Conservation (phyloP, 345 rosid species). For the Bretschneidera sinensis region DNA sequence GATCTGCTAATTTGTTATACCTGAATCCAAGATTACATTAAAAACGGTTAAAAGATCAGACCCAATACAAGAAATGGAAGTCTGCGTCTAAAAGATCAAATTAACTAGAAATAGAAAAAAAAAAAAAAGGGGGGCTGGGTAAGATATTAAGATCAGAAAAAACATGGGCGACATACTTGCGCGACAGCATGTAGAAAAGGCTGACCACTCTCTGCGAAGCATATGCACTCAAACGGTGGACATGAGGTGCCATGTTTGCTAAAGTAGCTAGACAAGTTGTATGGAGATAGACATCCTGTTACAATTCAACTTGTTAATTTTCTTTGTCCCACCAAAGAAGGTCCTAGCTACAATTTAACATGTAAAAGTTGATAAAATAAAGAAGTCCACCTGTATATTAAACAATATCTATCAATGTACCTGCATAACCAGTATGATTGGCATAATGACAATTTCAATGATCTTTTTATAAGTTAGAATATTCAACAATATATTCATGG, state of each 20-base stretch:
- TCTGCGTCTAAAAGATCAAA: conserved; percentile 4
- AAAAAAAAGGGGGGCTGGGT: not conserved
- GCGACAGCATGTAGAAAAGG: conserved; percentile 94
- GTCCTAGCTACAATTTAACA: not conserved
- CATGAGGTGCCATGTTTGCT: conserved; percentile 99
- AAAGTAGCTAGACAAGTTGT: conserved; percentile 94
- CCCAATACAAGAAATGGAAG: conserved; percentile 1
- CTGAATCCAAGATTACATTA: conserved; percentile 35
- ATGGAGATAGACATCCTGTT: conserved; percentile 96
- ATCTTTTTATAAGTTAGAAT: not conserved
- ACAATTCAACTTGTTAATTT: conserved; percentile 8
- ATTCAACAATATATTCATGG: conserved; percentile 1
- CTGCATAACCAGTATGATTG: not conserved
- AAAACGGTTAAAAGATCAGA: conserved; percentile 3
- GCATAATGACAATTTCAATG: not conserved
- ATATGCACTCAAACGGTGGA: conserved; percentile 89
- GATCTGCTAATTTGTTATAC: conserved; percentile 83
- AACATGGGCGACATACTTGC: conserved; percentile 56
- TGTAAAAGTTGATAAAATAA: not conserved
- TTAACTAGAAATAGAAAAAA: not conserved
- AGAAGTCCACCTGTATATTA: not conserved
- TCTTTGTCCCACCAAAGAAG: not conserved
- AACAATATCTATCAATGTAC: not conserved
- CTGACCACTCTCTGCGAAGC: conserved; percentile 98
- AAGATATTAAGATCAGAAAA: not conserved